phyloP scores from a whole-genome alignment of 768 basidiomycete species.

The Lactarius deliciosus region DNA sequence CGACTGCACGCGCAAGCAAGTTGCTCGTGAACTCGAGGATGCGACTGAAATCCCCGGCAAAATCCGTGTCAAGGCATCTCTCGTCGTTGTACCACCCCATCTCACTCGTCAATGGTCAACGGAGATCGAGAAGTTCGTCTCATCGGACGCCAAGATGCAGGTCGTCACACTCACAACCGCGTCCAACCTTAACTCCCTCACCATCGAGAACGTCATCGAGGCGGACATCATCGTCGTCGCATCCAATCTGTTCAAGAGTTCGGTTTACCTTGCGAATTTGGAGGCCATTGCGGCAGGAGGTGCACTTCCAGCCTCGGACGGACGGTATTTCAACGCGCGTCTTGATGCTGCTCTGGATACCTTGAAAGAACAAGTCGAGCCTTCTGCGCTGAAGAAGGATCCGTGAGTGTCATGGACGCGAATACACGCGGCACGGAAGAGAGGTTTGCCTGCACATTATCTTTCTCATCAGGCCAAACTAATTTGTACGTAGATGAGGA shows the following conservation, averaged over 20 bases:
- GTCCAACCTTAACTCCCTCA: conserved; percentile 65
- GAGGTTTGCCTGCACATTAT: conserved; percentile 44
- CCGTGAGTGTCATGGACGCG: conserved; percentile 57
- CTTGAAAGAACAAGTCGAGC: conserved; percentile 65
- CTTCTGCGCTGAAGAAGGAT: conserved; percentile 63
- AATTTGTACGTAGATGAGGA: conserved; percentile 46
- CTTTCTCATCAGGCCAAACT: conserved; percentile 18
- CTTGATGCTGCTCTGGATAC: conserved; percentile 60
- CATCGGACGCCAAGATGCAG: conserved; percentile 50
- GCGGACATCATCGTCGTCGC: conserved; percentile 88
- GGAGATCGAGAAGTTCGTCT: conserved; percentile 79
- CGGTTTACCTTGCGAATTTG: conserved; percentile 73
- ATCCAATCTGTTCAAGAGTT: conserved; percentile 80
- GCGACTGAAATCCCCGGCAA: conserved; percentile 54
- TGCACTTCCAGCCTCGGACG: conserved; percentile 65
- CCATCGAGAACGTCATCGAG: conserved; percentile 69
- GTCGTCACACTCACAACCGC: conserved; percentile 68
- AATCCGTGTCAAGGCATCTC: conserved; percentile 75
- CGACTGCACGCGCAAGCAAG: conserved; percentile 60
- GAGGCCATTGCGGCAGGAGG: conserved; percentile 67
- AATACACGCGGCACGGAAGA: conserved; percentile 62
- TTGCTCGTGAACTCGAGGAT: conserved; percentile 57
- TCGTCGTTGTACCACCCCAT: conserved; percentile 88
- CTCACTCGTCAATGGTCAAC: conserved; percentile 87
- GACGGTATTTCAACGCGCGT: conserved; percentile 87